Conservation (phyloP, 2,329 filamentous ascomycete species). For the Dothistroma pini region DNA sequence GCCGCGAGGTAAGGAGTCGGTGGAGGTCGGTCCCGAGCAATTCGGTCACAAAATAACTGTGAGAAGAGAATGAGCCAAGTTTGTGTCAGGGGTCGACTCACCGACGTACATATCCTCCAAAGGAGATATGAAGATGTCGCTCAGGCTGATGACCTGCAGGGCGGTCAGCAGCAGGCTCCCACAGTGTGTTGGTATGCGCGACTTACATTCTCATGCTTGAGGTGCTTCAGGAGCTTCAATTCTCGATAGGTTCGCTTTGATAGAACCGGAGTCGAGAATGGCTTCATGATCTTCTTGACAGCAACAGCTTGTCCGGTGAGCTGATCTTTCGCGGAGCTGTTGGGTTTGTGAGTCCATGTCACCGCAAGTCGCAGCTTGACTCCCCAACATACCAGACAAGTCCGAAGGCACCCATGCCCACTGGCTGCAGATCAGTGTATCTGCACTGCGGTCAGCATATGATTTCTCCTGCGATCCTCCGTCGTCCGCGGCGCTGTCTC, state of each 20-base stretch:
- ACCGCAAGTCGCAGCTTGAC: neutral
- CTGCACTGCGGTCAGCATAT: constrained; percentile 46
- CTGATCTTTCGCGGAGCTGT: constrained; percentile 93
- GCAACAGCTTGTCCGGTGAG: constrained; percentile 95
- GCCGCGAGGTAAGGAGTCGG: constrained; percentile 87
- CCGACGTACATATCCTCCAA: constrained; percentile 85
- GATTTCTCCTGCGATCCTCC: constrained; percentile 7
- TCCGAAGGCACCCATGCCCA: constrained; percentile 98
- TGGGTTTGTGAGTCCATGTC: constrained; percentile 10
- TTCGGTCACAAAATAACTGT: constrained; percentile 95
- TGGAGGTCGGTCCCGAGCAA: constrained; percentile 95
- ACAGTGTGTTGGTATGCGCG: neutral
- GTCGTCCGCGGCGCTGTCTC: constrained; percentile 6
- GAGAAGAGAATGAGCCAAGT: constrained; percentile 26
- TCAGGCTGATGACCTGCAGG: constrained; percentile 81
- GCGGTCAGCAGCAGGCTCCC: constrained; percentile 10
- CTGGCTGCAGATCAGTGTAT: constrained; percentile 96
- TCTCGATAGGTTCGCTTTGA: constrained; percentile 98
- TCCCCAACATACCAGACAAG: constrained; percentile 74
- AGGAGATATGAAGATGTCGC: constrained; percentile 99
- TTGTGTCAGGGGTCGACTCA: constrained; percentile 28
- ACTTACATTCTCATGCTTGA: constrained; percentile 89
- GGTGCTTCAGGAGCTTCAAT: constrained; percentile 93
- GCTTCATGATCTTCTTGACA: constrained; percentile 99
- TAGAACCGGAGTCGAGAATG: constrained; percentile 97